Evolutionary conservation across 306 rosid species (phyloP), one percentile per base, ranked within the genome.

Genomic region (Sicyos baderoa): DNA sequence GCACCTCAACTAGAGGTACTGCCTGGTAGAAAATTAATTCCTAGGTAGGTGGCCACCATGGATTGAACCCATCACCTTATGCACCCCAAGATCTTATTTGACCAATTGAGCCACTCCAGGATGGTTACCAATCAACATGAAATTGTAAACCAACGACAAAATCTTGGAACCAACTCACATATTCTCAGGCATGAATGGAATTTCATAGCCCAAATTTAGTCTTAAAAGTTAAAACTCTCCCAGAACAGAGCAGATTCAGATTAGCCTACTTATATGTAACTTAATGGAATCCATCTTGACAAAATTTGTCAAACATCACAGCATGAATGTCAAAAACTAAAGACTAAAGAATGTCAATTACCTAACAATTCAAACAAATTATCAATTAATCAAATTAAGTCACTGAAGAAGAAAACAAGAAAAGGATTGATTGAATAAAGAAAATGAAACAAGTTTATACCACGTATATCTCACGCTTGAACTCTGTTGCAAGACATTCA

Each of bases 401-500:
- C 35, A n/a, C 4, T 16, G 16, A 12, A 21, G 5, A 15, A 48
- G 25, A 55, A 64, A 15, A 8, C 23, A 53, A 17, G 29, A 42
- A 11, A 27, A 25, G 9, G 56, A 19, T 29, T 29, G 35, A 29
- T 29, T 29, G 5, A 29, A 29, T 29, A 2, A 29, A 29, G 4
- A 29, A 29, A 29, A 29, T 29, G 47, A n/a, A n/a, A 51, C 16
- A 49, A 64, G 16, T 73, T 48, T 90, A 85, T 83, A 93, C 99
- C 89, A 93, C 99, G 71, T 79, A 93, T 2, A 93, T 86, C 77
- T 93, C 99, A 44, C 99, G 88, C 77, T 88, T 85, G 80, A 93
- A 93, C 81, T 93, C 97, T 3, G 97, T 93, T 19, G 99, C 96
- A 70, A 93, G 99, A 76, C 99, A 93, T 75, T 90, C 97, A n/a